Conservation (phyloP, 208 protist genomes). For the Strigomonas galati region DNA sequence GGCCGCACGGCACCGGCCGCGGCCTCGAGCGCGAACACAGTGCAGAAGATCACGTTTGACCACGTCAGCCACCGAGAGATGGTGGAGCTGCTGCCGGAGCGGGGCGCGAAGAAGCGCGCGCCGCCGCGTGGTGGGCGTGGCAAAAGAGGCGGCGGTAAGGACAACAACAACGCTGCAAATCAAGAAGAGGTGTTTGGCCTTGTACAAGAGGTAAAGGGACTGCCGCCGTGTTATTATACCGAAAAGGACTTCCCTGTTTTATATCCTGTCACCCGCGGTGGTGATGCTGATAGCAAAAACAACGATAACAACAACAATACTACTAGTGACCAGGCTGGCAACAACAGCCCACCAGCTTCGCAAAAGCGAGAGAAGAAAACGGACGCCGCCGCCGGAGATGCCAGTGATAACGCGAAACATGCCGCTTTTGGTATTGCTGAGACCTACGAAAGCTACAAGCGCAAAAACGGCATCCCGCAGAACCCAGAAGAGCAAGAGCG, state of each 20-base stretch:
- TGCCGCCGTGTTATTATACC: constrained; percentile 46
- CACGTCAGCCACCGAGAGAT: constrained; percentile 54
- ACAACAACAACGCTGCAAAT: constrained; percentile 25
- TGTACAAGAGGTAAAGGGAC: constrained; percentile 17
- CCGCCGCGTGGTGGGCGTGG: constrained; percentile 11
- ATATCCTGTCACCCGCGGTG: neutral
- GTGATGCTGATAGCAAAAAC: neutral
- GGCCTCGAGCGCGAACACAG: constrained; percentile 53
- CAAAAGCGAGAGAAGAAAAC: neutral
- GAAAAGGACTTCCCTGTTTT: constrained; percentile 18
- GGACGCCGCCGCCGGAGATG: neutral
- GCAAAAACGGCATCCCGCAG: constrained; percentile 31
- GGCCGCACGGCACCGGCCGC: constrained; percentile 28
- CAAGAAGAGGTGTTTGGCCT: neutral
- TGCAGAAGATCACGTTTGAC: constrained; percentile 75
- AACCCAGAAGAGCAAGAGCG: constrained; percentile 32
- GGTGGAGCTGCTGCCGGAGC: constrained; percentile 52
- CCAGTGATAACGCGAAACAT: no score
- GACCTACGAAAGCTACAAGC: constrained; percentile 30
- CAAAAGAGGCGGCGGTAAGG: constrained; percentile 12
- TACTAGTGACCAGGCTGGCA: neutral
- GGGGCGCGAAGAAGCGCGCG: constrained; percentile 12
- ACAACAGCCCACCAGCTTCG: neutral
- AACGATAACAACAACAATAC: neutral
- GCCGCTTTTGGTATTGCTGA: constrained; percentile 42